These are phyloP conservation scores for Suillus cothurnatus DNA, from an alignment of 768 basidiomycete species.

Conservation along the genomic window DNA sequence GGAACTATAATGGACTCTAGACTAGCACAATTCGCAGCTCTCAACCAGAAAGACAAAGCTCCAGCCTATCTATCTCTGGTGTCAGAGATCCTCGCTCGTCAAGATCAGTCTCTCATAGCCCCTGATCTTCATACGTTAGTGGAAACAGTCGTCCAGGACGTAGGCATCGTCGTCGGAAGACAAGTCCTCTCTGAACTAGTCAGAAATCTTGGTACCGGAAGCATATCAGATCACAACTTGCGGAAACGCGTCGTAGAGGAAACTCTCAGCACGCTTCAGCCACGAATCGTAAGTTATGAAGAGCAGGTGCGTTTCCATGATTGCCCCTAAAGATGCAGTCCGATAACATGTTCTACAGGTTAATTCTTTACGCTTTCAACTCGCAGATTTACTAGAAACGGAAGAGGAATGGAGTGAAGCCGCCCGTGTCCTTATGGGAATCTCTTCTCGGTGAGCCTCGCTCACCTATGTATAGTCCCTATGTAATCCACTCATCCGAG, in stretches of 20 bases:
- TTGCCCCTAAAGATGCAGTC: conserved; percentile 10
- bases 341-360: conserved; percentile 49
- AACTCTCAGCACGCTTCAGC: conserved; percentile 69
- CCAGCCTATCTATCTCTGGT: conserved; percentile 73
- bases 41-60: conserved; percentile 85
- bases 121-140: conserved; percentile 71
- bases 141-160: conserved; percentile 76
- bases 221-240: conserved; percentile 53
- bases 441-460: conserved; percentile 82
- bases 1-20: conserved; percentile 59
- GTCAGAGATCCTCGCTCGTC: conserved; percentile 59
- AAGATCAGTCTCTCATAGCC: conserved; percentile 46
- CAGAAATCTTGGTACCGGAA: conserved; percentile 59
- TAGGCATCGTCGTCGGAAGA: conserved; percentile 85
- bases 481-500: conserved; percentile 6
- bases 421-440: conserved; percentile 88
- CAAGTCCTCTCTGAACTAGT: conserved; percentile 88
- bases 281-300: conserved; percentile 88
- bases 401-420: conserved; percentile 96
- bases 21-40: conserved; percentile 60
- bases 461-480: conserved; percentile 38
- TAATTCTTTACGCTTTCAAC: conserved; percentile 79
- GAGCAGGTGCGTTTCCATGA: conserved; percentile 71
- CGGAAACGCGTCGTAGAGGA: conserved; percentile 77
- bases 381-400: conserved; percentile 86